Base-by-base conservation (phyloP, 176 grass and related monocot species). In the Thinopyrum elongatum region DNA sequence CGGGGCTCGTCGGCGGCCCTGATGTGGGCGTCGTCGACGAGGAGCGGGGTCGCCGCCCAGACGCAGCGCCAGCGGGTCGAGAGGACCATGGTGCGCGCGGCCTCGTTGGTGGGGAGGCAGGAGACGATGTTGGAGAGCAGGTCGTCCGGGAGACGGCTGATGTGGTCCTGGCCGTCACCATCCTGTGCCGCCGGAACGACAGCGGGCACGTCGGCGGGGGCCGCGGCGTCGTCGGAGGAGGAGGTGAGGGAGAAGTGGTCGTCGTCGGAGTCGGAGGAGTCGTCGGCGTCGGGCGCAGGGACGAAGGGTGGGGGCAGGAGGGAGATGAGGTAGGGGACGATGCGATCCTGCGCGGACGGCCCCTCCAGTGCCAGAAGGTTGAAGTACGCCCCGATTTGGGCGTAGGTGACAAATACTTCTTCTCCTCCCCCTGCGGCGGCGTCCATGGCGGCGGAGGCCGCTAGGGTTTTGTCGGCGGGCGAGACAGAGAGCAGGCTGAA, bases 1-100 rank as follows among this genome's bases (percentile, higher is more conserved):
- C 12, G 12, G 44, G 1, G 44, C 13, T 1, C 44, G 12, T 35
- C 80, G 44, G 1, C 42, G 61, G 1, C 2, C 41, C 19, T 16
- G 74, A 88, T 30, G 87, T 84, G 81, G 15, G 87, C 65, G 65
- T 88, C 87, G 55, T 88, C 87, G 74, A 90, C 10, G 70, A 82
- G 35, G 77, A 85, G 83, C 19, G 88, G 75, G 31, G 62, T 80
- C 57, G 35, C 79, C 57, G 83, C 21, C 78, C 82, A 90, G 19
- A 77, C 31, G 69, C 14, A 0, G 68, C 70, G 78, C 88, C 88
- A 90, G 30, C 22, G 65, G 36, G 63, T 41, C 16, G 87, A 84
- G 8, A 89, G 82, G 4, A 74, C 70, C 47, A 65, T 42, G 83
- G 88, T 86, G 44, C 82, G 77, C 21, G 44, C 83, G 33, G 88